phyloP scores from a whole-genome alignment of 768 basidiomycete species.

The Tremella fuciformis region DNA sequence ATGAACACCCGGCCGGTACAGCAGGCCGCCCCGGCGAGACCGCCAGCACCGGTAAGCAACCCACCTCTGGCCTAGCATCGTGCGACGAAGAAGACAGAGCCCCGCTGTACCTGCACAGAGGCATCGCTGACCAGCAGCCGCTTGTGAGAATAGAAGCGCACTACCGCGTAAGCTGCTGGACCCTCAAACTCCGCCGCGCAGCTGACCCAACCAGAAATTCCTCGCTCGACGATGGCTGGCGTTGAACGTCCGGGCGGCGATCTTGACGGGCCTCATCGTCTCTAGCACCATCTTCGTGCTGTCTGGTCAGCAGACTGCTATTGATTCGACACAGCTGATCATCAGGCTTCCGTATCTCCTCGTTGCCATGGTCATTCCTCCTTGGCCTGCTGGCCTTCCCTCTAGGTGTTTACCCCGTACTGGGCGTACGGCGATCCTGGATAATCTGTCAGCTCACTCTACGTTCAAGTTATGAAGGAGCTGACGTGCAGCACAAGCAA shows the following conservation, averaged over 20 bases:
- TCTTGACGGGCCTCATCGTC: conserved; percentile 18
- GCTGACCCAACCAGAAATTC: conserved; percentile 15
- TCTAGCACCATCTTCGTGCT: conserved; percentile 13
- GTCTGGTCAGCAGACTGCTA: conserved; percentile 11
- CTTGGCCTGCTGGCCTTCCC: conserved; percentile 14
- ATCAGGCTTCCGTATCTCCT: background rate
- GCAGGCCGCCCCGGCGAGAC: no score
- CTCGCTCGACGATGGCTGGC: conserved; percentile 26
- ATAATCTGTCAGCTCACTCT: conserved; percentile 26
- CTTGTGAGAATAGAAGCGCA: conserved; percentile 26
- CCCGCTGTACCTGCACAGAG: no score
- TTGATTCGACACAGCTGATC: background rate
- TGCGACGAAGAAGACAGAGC: no score
- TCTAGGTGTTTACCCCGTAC: conserved; percentile 18
- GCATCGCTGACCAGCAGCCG: background rate
- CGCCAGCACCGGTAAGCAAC: no score
- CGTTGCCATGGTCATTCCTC: background rate
- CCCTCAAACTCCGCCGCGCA: background rate
- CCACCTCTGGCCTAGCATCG: no score
- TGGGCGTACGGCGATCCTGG: conserved; percentile 21
- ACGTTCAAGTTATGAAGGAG: background rate
- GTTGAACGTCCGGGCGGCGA: conserved; percentile 15
- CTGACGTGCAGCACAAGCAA: conserved; percentile 18
- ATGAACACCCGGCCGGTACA: no score
- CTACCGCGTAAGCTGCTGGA: conserved; percentile 25